Evolutionary conservation across 2,329 filamentous ascomycete species (phyloP), one percentile per base, ranked within the genome.

Genomic region (Neonectria coccinea): DNA sequence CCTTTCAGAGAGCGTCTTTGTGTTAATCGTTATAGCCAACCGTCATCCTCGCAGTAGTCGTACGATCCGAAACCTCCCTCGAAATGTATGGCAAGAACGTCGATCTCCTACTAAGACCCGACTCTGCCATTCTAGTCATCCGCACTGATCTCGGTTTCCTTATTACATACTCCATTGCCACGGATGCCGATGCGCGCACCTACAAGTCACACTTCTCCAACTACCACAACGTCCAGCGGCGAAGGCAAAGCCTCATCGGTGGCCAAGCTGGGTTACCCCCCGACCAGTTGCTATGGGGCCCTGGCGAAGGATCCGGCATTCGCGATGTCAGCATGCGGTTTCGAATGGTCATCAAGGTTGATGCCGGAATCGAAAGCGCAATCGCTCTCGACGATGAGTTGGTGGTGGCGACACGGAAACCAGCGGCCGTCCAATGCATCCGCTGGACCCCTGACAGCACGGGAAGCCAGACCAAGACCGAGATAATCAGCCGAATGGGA

Each of bases 301-400:
- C 92, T 2, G 94, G 94, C 36, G 96, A 97, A 77, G 92, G 92
- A 10, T 86, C 86, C 53, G 93, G 93, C 4, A 90, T 97, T 55
- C 88, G 89, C 57, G 96, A 99, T 79, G 89, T 97, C 60, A 97
- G 91, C 73, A 86, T 99, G 53, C 91, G 93, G 11, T 99, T 99
- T 79, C 89, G 95, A 62, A 97, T 97, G 92, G 95, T 97, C 14
- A 98, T 99, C 75, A 97, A 97, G 77, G 93, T 99, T 18, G 96
- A 99, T 79, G 96, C 96, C 3, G 96, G 96, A 2, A 97, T 99
- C 72, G 90, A 90, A 70, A 92, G 90, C 73, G 93, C 92, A 11
- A 82, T 98, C 59, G 95, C 96, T 2, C 85, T 98, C 22, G 96
- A 98, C 70, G 93, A 97, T 60, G 96, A 98, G 78, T 83, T 99